phyloP scores from a whole-genome alignment of 2,329 filamentous ascomycete genomes.

The Metarhizium robertsii region DNA sequence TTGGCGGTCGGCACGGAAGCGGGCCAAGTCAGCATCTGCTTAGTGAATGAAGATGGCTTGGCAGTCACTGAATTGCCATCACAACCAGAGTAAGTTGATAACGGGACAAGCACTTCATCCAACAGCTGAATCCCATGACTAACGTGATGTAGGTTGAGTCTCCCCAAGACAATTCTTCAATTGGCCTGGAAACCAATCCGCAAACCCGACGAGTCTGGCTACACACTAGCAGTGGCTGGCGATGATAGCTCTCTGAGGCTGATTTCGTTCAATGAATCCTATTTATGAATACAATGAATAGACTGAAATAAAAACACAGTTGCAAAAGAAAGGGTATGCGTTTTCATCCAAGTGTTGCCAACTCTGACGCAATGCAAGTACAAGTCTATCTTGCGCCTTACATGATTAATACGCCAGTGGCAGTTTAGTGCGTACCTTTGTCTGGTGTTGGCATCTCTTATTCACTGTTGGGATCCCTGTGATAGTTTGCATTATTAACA shows the following conservation, averaged over 20 bases:
- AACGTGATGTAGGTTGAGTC: slow-evolving; percentile 20
- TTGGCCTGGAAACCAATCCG: slow-evolving; percentile 56
- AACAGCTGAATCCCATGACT: slow-evolving; percentile 1
- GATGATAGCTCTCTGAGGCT: slow-evolving; percentile 54
- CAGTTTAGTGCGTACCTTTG: too few species aligned
- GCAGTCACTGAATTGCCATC: slow-evolving; percentile 27
- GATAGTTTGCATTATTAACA: too few species aligned
- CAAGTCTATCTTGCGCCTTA: too few species aligned
- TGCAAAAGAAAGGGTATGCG: not conserved
- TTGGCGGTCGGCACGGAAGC: slow-evolving; percentile 51
- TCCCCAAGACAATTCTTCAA: slow-evolving; percentile 57
- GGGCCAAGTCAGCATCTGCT: slow-evolving; percentile 35
- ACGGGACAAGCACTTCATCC: not conserved
- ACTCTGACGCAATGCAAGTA: too few species aligned
- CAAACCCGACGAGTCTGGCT: slow-evolving; percentile 17
- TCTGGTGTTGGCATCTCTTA: too few species aligned
- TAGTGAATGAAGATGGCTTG: slow-evolving; percentile 29
- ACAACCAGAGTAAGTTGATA: slow-evolving; percentile 27
- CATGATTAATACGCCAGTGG: too few species aligned
- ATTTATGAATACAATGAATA: slow-evolving; percentile 10
- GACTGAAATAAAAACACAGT: not conserved
- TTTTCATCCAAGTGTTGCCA: too few species aligned
- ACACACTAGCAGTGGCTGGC: slow-evolving; percentile 44
- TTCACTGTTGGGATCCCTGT: too few species aligned
- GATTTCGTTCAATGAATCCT: slow-evolving; percentile 33